Base-by-base conservation (phyloP, 768 basidiomycete genomes). In the Tulasnella sp. region DNA sequence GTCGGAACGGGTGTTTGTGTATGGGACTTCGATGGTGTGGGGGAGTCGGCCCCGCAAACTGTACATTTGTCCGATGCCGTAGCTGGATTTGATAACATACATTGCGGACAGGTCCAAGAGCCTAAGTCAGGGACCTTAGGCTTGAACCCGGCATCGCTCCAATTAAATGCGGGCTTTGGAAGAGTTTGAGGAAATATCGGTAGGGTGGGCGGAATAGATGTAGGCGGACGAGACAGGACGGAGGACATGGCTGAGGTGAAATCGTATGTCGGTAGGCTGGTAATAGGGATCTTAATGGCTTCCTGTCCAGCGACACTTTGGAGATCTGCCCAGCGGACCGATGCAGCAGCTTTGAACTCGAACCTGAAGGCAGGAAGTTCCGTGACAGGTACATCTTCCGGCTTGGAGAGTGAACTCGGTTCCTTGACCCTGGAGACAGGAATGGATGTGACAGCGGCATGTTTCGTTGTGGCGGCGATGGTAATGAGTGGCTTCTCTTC, bases 81-180 rank as follows among this genome's bases (percentile, higher is more conserved):
- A 2, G 62, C 68, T 3, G 72, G 65, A 54, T 73, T 77, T 48
- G 64, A 63, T 34, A 74, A 62, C 65, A 68, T 70, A 59, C 86
- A 88, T 2, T 66, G 62, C 0, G 66, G 68, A 64, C 84, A 87
- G 14, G 62, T 76, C 84, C 84, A 86, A n/a, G 60, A 62, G 19
- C 62, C 67, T 43, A 58, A n/a, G 29, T 31, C 36, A 25, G 52
- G 39, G 43, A 60, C 52, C 27, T 58, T 21, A 17, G 78, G 75
- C 61, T 76, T 81, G 54, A 77, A 65, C 3, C 81, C 83, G 0
- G 80, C 80, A 8, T 79, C 80, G 1, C 74, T 71, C 76, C 79
- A 84, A 62, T 83, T 71, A 57, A 45, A 25, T 8, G 42, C 21
- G 19, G 60, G 31, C 12, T 14, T 53, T 4, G n/a, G 31, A 3